Evolutionary conservation across 2,329 filamentous ascomycete species (phyloP).

Genomic region (Talaromyces sp.): DNA sequence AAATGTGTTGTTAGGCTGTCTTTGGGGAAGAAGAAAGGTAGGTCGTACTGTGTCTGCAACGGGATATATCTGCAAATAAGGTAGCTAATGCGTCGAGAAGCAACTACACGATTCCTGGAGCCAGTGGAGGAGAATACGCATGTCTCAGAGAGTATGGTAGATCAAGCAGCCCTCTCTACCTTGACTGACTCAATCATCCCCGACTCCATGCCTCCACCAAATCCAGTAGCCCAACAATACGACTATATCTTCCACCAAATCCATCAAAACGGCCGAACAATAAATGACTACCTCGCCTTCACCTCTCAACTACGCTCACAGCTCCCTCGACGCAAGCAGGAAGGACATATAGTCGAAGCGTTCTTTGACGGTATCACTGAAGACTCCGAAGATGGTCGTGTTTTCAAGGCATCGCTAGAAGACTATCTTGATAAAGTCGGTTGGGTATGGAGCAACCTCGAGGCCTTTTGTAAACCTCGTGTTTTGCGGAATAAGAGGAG

Average conservation of each 20-base stretch:
- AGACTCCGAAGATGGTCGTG: conserved; percentile 10
- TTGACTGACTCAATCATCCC: conserved; percentile 7
- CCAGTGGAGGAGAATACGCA: neutral
- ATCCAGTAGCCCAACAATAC: neutral
- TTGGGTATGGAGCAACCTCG: conserved; percentile 26
- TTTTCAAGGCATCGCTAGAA: conserved; percentile 19
- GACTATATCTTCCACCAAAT: conserved; percentile 12
- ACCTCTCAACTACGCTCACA: conserved; percentile 19
- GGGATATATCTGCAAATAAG: neutral
- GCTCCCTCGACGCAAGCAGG: conserved; percentile 17
- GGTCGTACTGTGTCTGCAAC: neutral
- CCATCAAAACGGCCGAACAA: conserved; percentile 20
- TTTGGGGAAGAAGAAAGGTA: neutral
- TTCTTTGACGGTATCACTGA: conserved; percentile 30
- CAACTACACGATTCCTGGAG: neutral
- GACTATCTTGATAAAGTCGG: conserved; percentile 21
- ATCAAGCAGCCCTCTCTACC: neutral
- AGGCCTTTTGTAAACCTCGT: conserved; percentile 7
- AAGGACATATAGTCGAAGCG: conserved; percentile 22
- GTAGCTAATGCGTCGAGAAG: neutral
- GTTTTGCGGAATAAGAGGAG: neutral
- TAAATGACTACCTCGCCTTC: conserved; percentile 25
- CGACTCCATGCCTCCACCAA: neutral
- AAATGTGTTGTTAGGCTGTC: neutral
- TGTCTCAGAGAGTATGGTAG: neutral